Base-by-base conservation (phyloP, 805 yeast genomes). In the Candida railenensis region DNA sequence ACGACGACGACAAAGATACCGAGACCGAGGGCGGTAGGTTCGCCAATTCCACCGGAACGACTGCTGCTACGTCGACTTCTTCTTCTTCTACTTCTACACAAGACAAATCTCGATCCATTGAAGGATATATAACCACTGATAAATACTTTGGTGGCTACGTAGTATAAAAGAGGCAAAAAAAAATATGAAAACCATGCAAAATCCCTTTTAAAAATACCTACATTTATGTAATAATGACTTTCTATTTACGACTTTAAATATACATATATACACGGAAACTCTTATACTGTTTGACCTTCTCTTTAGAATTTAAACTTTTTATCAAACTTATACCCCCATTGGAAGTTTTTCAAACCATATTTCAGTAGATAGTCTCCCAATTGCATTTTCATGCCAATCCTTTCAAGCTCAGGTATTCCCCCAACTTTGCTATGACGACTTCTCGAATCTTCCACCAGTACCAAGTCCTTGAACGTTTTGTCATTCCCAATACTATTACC, bases 131-230 rank as follows among this genome's bases (percentile, higher is more conserved):
- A 15, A 67, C 75, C 9, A 50, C 51, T 4, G 59, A 55, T 37
- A 61, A 57, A 45, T 55, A 65, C 46, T 67, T 62, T 49, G 73
- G 73, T 5, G 72, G 72, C 2, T 66, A 67, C 45, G 65, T 63
- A 7, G 67, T 65, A 22, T 62, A 42, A 47, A 18, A 2, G 5
- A 16, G 37, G 11, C 30, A 18, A 22, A 25, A 16, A 12, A 18
- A 14, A n/a, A 28, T 16, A n/a, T n/a, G n/a, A n/a, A n/a, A n/a
- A n/a, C n/a, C n/a, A n/a, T n/a, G n/a, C n/a, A n/a, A n/a, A n/a
- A n/a, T n/a, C n/a, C n/a, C n/a, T n/a, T n/a, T n/a, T n/a, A 18
- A 25, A 20, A 19, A 20, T 15, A 19, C 25, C 18, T 22, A 25
- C 22, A 22, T 33, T 33, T 15, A 33, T 33, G 15, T 33, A 33